Conservation (phyloP, 2,329 filamentous ascomycete genomes). For the Pestalotiopsis sp. region DNA sequence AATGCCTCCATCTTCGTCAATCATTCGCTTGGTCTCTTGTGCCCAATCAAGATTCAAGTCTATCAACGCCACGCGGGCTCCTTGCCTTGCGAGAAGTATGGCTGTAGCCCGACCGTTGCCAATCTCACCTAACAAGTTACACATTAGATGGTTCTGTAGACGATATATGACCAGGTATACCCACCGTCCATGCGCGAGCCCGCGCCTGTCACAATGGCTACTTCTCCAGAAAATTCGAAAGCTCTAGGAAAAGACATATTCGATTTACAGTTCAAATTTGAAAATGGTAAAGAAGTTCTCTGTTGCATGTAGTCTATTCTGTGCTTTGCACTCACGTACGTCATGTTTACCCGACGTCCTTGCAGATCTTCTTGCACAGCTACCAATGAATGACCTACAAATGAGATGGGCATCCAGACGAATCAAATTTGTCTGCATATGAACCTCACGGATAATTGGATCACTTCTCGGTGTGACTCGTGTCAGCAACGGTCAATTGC, state of each 20-base stretch:
- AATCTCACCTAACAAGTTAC: conserved; percentile 22
- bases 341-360: neutral
- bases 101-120: conserved; percentile 30
- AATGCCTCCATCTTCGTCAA: conserved; percentile 25
- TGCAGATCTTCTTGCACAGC: neutral
- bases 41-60: conserved; percentile 25
- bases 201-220: conserved; percentile 33
- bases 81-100: conserved; percentile 28
- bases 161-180: neutral
- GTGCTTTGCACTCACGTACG: neutral
- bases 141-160: neutral
- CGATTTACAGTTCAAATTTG: neutral
- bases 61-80: conserved; percentile 25
- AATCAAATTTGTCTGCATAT: neutral
- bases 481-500: neutral
- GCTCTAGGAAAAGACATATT: conserved; percentile 4
- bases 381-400: neutral
- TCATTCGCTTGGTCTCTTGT: conserved; percentile 28
- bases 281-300: neutral
- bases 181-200: conserved; percentile 28
- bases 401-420: neutral
- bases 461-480: neutral
- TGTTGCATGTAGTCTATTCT: neutral
- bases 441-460: neutral
- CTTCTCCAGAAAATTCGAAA: conserved; percentile 29